Conservation (phyloP, 2,329 filamentous ascomycete species). For the Colletotrichum salicis region DNA sequence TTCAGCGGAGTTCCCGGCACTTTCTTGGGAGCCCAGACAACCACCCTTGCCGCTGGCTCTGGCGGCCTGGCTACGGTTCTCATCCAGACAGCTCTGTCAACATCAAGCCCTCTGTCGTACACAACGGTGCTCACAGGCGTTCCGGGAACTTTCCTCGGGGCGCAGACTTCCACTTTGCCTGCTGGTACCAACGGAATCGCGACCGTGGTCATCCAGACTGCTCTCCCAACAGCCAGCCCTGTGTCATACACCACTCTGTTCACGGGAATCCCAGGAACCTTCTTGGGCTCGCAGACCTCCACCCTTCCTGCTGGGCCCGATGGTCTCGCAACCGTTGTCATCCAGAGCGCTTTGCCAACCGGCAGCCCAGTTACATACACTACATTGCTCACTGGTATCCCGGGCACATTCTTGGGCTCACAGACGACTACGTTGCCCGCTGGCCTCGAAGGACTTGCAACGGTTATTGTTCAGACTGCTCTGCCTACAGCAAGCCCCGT, state of each 20-base stretch:
- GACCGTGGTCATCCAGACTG: constrained; percentile 10
- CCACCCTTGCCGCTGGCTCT: neutral
- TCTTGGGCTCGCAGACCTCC: neutral
- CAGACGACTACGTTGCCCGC: neutral
- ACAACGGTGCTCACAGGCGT: constrained; percentile 4
- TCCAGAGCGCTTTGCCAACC: constrained; percentile 7
- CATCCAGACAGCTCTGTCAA: constrained; percentile 2
- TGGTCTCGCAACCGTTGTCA: constrained; percentile 8
- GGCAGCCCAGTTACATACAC: neutral
- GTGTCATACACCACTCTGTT: neutral
- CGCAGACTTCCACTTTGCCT: neutral
- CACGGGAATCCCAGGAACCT: neutral
- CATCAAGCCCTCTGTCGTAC: neutral
- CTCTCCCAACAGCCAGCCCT: neutral
- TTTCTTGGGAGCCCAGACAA: neutral
- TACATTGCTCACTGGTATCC: neutral
- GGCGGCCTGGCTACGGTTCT: constrained; percentile 10
- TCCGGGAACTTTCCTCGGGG: constrained; percentile 3
- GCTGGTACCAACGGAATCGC: constrained; percentile 9
- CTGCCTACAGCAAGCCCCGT: neutral
- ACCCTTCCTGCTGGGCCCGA: constrained; percentile 4
- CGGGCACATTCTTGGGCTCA: constrained; percentile 3
- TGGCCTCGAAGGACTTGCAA: constrained; percentile 1
- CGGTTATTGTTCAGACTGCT: constrained; percentile 4
- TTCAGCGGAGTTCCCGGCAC: constrained; percentile 14